Base-by-base conservation (phyloP, 257 asterid genomes). In the Leptodermis oblonga region DNA sequence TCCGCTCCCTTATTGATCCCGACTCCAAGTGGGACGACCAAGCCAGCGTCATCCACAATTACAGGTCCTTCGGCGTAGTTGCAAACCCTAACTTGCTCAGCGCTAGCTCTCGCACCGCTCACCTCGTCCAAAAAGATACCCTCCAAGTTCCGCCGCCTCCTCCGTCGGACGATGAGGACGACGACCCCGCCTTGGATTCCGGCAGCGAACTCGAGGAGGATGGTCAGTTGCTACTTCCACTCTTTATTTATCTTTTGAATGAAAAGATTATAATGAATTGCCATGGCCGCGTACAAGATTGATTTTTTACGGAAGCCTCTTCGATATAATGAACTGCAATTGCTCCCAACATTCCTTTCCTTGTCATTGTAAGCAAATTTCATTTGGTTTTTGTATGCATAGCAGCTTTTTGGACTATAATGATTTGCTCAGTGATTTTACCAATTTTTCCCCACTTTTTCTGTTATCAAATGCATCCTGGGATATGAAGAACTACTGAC, bases 201-300 rank as follows among this genome's bases (percentile, higher is more conserved):
- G 99, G 95, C 66, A 89, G 99, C 78, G 99, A 90, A 22, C 89
- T 90, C 49, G 99, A 93, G 76, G 99, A 93, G 80, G 96, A 93
- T 58, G 97, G 99, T 93, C 2, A 68, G 90, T 80, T 31, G 0
- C 36, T 20, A 41, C 13, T 36, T 62, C 4, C 1, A 52, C 36
- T 9, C 30, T n/a, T 56, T 22, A 6, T 0, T n/a, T 25, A 2
- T 6, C 3, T 60, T 1, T 45, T 28, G 51, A 22, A 12, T 23
- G 42, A 9, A 20, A 46, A 46, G 52, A 46, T 46, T 46, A 12
- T 13, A 2, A 34, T n/a, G n/a, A n/a, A n/a, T n/a, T n/a, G n/a
- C n/a, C n/a, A n/a, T n/a, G n/a, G n/a, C n/a, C n/a, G n/a, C n/a
- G n/a, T n/a, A n/a, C n/a, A n/a, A n/a, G n/a, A n/a, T n/a, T n/a